phyloP scores from a whole-genome alignment of 1,284 basidiomycete genomes.

The Trametes pubescens region DNA sequence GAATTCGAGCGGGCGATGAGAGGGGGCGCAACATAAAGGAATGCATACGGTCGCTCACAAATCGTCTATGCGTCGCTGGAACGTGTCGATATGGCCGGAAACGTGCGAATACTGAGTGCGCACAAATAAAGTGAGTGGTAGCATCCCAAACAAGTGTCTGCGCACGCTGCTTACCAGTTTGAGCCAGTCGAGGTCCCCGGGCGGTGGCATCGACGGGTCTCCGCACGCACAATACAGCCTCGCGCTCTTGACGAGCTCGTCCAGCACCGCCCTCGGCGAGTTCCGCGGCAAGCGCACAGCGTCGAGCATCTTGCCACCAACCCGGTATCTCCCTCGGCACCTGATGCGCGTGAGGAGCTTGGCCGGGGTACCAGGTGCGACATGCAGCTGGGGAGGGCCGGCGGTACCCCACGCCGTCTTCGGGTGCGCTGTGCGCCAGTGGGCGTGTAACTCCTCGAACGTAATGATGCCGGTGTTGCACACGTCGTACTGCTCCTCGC shows the following conservation, averaged over 20 bases:
- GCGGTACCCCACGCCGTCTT: background rate
- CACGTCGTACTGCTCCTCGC: background rate
- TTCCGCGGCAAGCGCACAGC: background rate
- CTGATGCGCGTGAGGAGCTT: background rate
- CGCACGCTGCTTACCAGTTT: slow-evolving; percentile 15
- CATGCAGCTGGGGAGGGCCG: background rate
- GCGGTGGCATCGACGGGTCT: slow-evolving; percentile 14
- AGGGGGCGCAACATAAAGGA: too few relatives aligned
- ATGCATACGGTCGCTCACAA: too few relatives aligned
- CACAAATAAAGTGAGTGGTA: too few relatives aligned
- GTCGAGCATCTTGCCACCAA: background rate
- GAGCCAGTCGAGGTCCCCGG: slow-evolving; percentile 2
- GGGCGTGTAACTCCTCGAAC: slow-evolving; percentile 8
- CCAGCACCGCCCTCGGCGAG: background rate
- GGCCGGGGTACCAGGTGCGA: background rate
- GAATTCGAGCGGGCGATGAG: too few relatives aligned
- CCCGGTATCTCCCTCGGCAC: background rate
- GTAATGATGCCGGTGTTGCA: background rate
- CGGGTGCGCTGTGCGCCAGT: slow-evolving; percentile 6
- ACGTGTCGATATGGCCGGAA: too few relatives aligned
- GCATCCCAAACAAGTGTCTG: background rate
- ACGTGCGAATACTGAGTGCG: too few relatives aligned
- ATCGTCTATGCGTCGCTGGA: too few relatives aligned
- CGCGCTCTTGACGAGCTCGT: slow-evolving; percentile 5
- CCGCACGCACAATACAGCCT: slow-evolving; percentile 22